Conservation (phyloP, 495 filamentous ascomycete species). For the Pyrenula massariospora region DNA sequence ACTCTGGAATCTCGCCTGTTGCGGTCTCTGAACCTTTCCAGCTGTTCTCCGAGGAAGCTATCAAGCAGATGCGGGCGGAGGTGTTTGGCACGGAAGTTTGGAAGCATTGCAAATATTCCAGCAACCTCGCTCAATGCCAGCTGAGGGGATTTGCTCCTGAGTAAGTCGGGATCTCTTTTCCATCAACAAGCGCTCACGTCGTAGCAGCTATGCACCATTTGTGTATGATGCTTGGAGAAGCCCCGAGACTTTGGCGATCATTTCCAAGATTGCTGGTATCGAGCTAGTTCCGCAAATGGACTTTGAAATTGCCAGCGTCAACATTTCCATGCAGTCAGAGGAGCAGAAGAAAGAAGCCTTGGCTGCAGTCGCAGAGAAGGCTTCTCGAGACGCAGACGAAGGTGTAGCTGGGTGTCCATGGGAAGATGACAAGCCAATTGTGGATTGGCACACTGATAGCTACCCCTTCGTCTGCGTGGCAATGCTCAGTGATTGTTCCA, state of each 20-base stretch:
- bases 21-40: slow-evolving; percentile 65
- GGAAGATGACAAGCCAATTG: slow-evolving; percentile 54
- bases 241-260: slow-evolving; percentile 48
- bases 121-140: slow-evolving; percentile 53
- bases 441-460: slow-evolving; percentile 64
- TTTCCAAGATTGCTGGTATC: slow-evolving; percentile 64
- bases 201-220: slow-evolving; percentile 46
- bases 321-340: slow-evolving; percentile 49
- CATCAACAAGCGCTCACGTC: slow-evolving; percentile 4
- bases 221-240: slow-evolving; percentile 60
- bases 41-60: slow-evolving; percentile 56
- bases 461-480: slow-evolving; percentile 70
- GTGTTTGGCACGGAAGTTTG: slow-evolving; percentile 52
- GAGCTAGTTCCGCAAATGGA: slow-evolving; percentile 61
- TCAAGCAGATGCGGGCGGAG: slow-evolving; percentile 54
- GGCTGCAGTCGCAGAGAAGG: slow-evolving; percentile 21
- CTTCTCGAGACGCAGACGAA: slow-evolving; percentile 29
- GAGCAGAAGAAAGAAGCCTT: slow-evolving; percentile 39
- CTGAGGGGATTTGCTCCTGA: slow-evolving; percentile 57
- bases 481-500: slow-evolving; percentile 60
- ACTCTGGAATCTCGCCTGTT: slow-evolving; percentile 49
- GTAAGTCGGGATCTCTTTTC: slow-evolving; percentile 27
- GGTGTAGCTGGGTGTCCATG: slow-evolving; percentile 37
- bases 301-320: slow-evolving; percentile 64
- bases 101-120: slow-evolving; percentile 51